These are phyloP conservation scores for Lathyrus sativus DNA, from an alignment of 306 rosid species.

Conservation along the genomic window DNA sequence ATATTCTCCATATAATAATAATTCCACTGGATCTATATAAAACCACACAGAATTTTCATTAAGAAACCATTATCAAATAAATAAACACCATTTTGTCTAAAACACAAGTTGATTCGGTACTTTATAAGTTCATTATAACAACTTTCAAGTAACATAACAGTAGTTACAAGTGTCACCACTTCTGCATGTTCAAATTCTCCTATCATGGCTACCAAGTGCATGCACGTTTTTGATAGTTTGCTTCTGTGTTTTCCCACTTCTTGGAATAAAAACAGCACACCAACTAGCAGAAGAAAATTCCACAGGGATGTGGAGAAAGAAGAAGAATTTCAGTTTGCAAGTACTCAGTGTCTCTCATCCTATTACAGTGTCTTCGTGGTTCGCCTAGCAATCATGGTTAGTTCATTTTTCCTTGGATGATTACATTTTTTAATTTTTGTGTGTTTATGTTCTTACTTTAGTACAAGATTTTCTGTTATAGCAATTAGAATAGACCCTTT, in stretches of 20 bases:
- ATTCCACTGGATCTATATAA: not conserved
- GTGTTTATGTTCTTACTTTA: not conserved
- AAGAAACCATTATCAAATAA: no score
- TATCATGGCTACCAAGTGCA: constrained; percentile 53
- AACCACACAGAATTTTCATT: not conserved
- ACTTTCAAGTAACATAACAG: constrained; percentile 25
- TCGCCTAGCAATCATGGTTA: constrained; percentile 93
- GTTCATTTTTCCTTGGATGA: constrained; percentile 22
- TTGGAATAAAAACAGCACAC: constrained; percentile 47
- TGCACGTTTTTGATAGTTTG: constrained; percentile 50
- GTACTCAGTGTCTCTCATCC: constrained; percentile 77
- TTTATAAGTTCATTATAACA: constrained; percentile 35
- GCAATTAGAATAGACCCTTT: constrained; percentile 16
- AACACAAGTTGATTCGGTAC: constrained; percentile 13
- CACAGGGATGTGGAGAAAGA: constrained; percentile 87
- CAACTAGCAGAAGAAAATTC: constrained; percentile 52
- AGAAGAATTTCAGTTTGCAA: constrained; percentile 72
- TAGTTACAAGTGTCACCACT: constrained; percentile 28
- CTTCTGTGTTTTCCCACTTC: constrained; percentile 44
- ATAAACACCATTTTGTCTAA: no score
- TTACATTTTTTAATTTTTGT: constrained; percentile 2
- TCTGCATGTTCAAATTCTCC: constrained; percentile 43
- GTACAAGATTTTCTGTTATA: not conserved
- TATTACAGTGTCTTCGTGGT: constrained; percentile 95
- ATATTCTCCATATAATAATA: not conserved